Evolutionary conservation across 2,329 filamentous ascomycete genomes (phyloP).

Genomic region (Cryphonectria naterciae): DNA sequence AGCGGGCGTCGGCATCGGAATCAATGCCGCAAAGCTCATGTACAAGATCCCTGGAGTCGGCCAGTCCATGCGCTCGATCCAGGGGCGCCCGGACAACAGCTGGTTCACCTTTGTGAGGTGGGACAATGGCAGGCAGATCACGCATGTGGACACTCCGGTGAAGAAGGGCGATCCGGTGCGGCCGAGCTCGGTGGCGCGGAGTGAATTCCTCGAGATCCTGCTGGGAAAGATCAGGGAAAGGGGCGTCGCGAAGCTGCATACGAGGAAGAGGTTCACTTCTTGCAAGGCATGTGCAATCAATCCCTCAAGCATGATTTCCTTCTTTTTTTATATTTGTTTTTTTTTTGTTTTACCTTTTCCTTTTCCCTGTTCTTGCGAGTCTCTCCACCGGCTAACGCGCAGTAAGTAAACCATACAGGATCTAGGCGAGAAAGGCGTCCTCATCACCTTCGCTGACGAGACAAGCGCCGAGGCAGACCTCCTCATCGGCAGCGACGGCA

Average conservation of each 20-base stretch:
- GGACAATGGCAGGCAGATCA: slow-evolving; percentile 16
- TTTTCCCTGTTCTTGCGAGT: too few species aligned
- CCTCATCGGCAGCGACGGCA: slow-evolving; percentile 29
- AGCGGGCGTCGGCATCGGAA: slow-evolving; percentile 34
- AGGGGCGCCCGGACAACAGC: slow-evolving; percentile 12
- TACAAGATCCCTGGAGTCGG: slow-evolving; percentile 21
- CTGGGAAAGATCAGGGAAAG: slow-evolving; percentile 17
- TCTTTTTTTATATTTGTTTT: background rate
- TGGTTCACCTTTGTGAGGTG: slow-evolving; percentile 26
- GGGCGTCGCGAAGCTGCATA: slow-evolving; percentile 16
- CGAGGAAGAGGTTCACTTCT: slow-evolving; percentile 18
- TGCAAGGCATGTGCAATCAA: background rate
- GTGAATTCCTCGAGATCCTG: slow-evolving; percentile 25
- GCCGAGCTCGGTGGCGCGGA: slow-evolving; percentile 23
- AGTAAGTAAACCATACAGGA: slow-evolving; percentile 8
- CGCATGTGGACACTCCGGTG: slow-evolving; percentile 17
- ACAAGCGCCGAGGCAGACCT: slow-evolving; percentile 23
- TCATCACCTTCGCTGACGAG: slow-evolving; percentile 21
- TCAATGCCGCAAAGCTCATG: slow-evolving; percentile 40
- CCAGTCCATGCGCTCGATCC: slow-evolving; percentile 18
- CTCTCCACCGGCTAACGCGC: background rate
- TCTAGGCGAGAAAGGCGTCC: slow-evolving; percentile 31
- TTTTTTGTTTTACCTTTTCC: too few species aligned
- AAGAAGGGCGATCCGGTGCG: slow-evolving; percentile 6
- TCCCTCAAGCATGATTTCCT: background rate